phyloP scores from a whole-genome alignment of 2,329 filamentous ascomycete species.

The Delphinella strobiligena region DNA sequence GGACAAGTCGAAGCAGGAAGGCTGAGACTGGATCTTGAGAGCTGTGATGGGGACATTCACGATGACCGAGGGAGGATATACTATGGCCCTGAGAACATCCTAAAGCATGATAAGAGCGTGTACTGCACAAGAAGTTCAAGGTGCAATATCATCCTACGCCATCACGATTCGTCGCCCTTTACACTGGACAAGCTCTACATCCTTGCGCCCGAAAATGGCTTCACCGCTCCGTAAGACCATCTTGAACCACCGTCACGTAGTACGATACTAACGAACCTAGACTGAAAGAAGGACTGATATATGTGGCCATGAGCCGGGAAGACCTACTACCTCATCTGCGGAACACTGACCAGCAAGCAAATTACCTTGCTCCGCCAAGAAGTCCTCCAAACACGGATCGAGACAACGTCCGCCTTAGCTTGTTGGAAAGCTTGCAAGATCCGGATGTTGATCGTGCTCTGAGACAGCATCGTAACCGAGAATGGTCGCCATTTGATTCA shows the following conservation, averaged over 20 bases:
- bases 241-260: conserved; percentile 2
- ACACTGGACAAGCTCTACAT: conserved; percentile 77
- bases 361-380: conserved; percentile 7
- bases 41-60: conserved; percentile 70
- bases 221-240: conserved; percentile 70
- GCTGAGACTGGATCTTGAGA: conserved; percentile 76
- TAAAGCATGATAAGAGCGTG: conserved; percentile 69
- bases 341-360: conserved; percentile 34
- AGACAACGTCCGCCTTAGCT: conserved; percentile 12
- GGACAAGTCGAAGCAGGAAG: conserved; percentile 77
- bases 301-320: conserved; percentile 74
- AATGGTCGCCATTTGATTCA: conserved; percentile 6
- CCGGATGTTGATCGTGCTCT: conserved; percentile 9
- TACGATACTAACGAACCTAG: conserved; percentile 36
- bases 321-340: conserved; percentile 49
- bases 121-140: conserved; percentile 83
- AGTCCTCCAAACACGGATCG: conserved; percentile 11
- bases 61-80: conserved; percentile 38
- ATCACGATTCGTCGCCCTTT: conserved; percentile 71
- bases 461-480: conserved; percentile 1
- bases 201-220: conserved; percentile 68
- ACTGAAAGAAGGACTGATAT: conserved; percentile 84
- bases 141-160: conserved; percentile 76
- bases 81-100: conserved; percentile 67
- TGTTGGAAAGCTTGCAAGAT: conserved; percentile 13